Conservation (phyloP, 352 stramenopile species). For the Thalassiosira gravida region DNA sequence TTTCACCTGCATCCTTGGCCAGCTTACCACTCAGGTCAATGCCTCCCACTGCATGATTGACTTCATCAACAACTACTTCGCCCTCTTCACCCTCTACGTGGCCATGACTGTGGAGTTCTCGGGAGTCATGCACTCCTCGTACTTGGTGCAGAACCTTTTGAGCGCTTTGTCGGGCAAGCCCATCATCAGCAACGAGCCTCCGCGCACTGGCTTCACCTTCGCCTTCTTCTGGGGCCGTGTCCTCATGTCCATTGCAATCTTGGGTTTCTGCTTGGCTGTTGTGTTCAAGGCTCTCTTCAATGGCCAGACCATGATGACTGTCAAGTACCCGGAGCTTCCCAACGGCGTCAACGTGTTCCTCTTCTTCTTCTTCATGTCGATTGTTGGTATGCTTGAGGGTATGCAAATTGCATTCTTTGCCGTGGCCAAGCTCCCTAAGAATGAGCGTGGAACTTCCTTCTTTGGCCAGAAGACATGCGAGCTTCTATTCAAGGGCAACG, state of each 20-base stretch:
- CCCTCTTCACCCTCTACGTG: slow-evolving; percentile 66
- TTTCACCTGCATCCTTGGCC: slow-evolving; percentile 53
- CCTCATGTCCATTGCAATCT: slow-evolving; percentile 64
- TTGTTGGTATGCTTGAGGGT: slow-evolving; percentile 78
- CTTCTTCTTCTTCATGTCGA: slow-evolving; percentile 73
- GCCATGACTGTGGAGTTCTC: slow-evolving; percentile 62
- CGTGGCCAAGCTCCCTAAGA: slow-evolving; percentile 64
- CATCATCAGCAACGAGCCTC: slow-evolving; percentile 67
- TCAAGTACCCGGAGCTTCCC: slow-evolving; percentile 57
- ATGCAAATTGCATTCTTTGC: slow-evolving; percentile 84
- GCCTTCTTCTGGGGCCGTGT: slow-evolving; percentile 73
- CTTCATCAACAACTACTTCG: slow-evolving; percentile 72
- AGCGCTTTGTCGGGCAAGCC: slow-evolving; percentile 51
- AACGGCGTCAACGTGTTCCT: slow-evolving; percentile 54
- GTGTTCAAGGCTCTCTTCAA: slow-evolving; percentile 67
- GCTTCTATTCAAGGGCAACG: slow-evolving; percentile 68
- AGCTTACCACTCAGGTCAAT: slow-evolving; percentile 70
- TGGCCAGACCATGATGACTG: slow-evolving; percentile 63
- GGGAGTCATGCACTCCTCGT: slow-evolving; percentile 58
- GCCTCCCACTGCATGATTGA: slow-evolving; percentile 69
- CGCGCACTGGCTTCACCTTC: slow-evolving; percentile 32
- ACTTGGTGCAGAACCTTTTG: slow-evolving; percentile 63
- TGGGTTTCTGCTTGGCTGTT: slow-evolving; percentile 42
- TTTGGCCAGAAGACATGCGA: slow-evolving; percentile 65
- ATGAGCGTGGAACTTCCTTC: slow-evolving; percentile 44